Evolutionary conservation across 139 green algal species (phyloP).

Genomic region (Tetratostichococcus sp.): DNA sequence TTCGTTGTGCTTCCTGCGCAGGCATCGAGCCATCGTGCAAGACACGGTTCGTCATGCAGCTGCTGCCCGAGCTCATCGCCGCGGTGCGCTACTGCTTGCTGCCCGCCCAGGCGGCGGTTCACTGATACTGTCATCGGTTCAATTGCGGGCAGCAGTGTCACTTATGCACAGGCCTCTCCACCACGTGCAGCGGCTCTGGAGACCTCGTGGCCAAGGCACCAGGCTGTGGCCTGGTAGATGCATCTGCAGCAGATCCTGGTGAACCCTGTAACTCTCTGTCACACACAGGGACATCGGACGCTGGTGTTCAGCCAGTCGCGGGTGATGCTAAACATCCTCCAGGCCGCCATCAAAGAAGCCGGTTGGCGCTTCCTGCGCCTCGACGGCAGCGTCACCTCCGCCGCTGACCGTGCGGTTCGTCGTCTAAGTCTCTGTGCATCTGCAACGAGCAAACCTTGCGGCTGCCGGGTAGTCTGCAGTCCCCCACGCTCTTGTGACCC

Average conservation of each 20-base stretch:
- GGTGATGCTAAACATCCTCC: conserved; percentile 87
- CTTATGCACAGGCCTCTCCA: too few relatives aligned
- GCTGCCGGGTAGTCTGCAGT: too few relatives aligned
- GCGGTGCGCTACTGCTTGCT: neutral
- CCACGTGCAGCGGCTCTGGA: too few relatives aligned
- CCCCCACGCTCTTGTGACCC: too few relatives aligned
- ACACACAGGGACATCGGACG: conserved; percentile 69
- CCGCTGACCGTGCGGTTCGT: conserved; percentile 45
- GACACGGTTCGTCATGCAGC: conserved; percentile 64
- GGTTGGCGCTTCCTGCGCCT: conserved; percentile 66
- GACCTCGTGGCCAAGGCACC: too few relatives aligned
- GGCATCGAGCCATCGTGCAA: conserved; percentile 71
- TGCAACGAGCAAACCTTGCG: too few relatives aligned
- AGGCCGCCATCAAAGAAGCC: conserved; percentile 47
- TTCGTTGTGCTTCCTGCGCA: neutral
- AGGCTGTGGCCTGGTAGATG: too few relatives aligned
- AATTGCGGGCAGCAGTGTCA: too few relatives aligned
- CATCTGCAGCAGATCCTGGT: too few relatives aligned
- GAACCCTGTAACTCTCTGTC: too few relatives aligned
- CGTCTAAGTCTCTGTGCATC: neutral
- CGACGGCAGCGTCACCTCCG: conserved; percentile 68
- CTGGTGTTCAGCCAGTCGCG: conserved; percentile 87
- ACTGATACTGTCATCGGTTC: too few relatives aligned
- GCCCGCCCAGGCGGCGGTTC: too few relatives aligned
- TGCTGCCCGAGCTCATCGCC: conserved; percentile 66